phyloP scores from a whole-genome alignment of 345 rosid species.

The Salix suchowensis region DNA sequence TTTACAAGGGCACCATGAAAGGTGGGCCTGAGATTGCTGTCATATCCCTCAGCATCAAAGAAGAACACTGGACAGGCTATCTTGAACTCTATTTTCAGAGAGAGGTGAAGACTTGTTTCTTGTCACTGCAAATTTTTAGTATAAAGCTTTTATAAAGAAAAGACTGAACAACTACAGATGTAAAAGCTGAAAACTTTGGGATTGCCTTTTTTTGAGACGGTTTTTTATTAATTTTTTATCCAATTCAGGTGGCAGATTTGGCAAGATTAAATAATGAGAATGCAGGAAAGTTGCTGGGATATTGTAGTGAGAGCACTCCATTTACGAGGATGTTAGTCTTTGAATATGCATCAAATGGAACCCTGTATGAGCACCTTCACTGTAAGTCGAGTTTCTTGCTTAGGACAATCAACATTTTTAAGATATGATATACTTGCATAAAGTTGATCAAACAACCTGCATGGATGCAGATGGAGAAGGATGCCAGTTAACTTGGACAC shows the following conservation, averaged over 20 bases:
- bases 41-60: conserved; percentile 77
- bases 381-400: conserved; percentile 49
- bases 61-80: conserved; percentile 89
- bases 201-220: conserved; percentile 13
- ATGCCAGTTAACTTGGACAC: conserved; percentile 75
- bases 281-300: conserved; percentile 76
- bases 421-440: conserved; percentile 6
- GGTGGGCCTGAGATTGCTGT: conserved; percentile 97
- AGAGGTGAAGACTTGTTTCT: conserved; percentile 53
- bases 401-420: not conserved
- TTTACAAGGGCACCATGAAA: conserved; percentile 86
- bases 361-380: conserved; percentile 89
- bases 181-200: not conserved
- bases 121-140: not conserved
- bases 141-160: not conserved
- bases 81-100: conserved; percentile 91
- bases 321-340: conserved; percentile 92
- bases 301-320: conserved; percentile 75
- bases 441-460: conserved; percentile 12
- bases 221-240: conserved; percentile 5
- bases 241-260: conserved; percentile 86
- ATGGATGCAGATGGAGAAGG: conserved; percentile 77
- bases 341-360: conserved; percentile 93
- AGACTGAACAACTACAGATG: conserved; percentile 2
- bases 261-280: conserved; percentile 84